A percentile compares a stretch with the other conserved stretches of the same genome.
These are phyloP conservation scores for Epichloe gansuensis DNA, from an alignment of 2,329 filamentous ascomycete genomes.

Conservation along the genomic window DNA sequence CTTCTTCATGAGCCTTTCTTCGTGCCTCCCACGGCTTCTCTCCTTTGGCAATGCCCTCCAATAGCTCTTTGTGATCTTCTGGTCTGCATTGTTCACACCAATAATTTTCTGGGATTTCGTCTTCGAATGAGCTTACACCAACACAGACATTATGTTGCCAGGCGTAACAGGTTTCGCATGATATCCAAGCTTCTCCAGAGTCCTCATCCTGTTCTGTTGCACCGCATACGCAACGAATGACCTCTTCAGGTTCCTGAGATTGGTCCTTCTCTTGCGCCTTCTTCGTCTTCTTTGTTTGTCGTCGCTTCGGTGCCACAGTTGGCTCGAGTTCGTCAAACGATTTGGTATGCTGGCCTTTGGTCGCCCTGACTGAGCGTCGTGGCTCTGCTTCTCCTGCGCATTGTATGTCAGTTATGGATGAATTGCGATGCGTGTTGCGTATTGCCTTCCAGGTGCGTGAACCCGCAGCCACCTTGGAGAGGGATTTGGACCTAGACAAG, in stretches of 20 bases:
- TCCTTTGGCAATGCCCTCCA: constrained; percentile 66
- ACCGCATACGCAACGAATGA: constrained; percentile 90
- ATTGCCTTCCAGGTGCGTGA: background rate
- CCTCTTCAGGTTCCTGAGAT: constrained; percentile 49
- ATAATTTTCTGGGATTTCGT: constrained; percentile 72
- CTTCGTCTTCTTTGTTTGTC: constrained; percentile 37
- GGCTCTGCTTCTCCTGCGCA: constrained; percentile 52
- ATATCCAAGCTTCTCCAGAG: constrained; percentile 85
- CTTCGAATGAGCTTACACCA: constrained; percentile 66
- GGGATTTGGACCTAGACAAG: background rate
- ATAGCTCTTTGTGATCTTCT: constrained; percentile 66
- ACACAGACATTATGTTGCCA: constrained; percentile 99
- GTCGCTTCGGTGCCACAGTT: constrained; percentile 40
- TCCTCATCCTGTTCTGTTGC: constrained; percentile 77
- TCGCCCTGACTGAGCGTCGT: constrained; percentile 86
- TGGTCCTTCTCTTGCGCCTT: constrained; percentile 51
- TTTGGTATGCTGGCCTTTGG: constrained; percentile 91
- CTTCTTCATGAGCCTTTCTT: constrained; percentile 50
- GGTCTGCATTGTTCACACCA: constrained; percentile 87
- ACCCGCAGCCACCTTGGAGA: background rate
- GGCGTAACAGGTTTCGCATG: constrained; percentile 79
- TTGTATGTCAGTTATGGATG: constrained; percentile 7
- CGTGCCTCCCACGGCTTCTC: constrained; percentile 78
- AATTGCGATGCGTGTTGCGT: constrained; percentile 3
- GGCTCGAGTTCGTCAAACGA: constrained; percentile 66